Evolutionary conservation across 2,329 filamentous ascomycete genomes (phyloP).

Genomic region (Leptographium wingfieldii): DNA sequence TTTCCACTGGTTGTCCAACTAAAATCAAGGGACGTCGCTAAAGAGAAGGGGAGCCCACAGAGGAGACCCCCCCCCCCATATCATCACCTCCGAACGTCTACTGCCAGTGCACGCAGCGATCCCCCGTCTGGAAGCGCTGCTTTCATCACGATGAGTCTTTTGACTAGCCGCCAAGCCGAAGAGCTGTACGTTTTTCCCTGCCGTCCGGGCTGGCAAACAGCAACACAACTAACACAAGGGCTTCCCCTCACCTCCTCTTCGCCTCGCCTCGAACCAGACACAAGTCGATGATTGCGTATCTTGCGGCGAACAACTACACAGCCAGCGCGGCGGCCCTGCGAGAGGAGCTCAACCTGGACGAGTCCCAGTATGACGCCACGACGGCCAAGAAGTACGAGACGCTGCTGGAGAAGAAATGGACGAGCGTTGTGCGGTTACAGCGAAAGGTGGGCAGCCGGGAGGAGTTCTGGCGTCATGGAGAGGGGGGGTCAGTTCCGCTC

Average conservation of each 20-base stretch:
- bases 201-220: neutral
- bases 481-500: neutral
- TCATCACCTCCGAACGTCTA: neutral
- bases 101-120: neutral
- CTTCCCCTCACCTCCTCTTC: neutral
- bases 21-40: neutral
- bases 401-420: conserved; percentile 96
- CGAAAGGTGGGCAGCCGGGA: conserved; percentile 59
- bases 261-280: conserved; percentile 41
- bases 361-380: conserved; percentile 55
- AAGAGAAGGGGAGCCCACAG: neutral
- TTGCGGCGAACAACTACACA: conserved; percentile 59
- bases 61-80: neutral
- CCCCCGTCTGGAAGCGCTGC: conserved; percentile 2
- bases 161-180: conserved; percentile 72
- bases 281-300: conserved; percentile 86
- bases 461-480: neutral
- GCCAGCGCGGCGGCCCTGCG: conserved; percentile 60
- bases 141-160: conserved; percentile 46
- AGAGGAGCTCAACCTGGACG: conserved; percentile 59
- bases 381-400: conserved; percentile 92
- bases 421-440: conserved; percentile 82
- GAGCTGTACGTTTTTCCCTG: conserved; percentile 55
- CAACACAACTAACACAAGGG: neutral
- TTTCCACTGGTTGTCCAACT: neutral